Evolutionary conservation across 352 stramenopile genomes (phyloP).

Genomic region (Phytophthora crassamura): DNA sequence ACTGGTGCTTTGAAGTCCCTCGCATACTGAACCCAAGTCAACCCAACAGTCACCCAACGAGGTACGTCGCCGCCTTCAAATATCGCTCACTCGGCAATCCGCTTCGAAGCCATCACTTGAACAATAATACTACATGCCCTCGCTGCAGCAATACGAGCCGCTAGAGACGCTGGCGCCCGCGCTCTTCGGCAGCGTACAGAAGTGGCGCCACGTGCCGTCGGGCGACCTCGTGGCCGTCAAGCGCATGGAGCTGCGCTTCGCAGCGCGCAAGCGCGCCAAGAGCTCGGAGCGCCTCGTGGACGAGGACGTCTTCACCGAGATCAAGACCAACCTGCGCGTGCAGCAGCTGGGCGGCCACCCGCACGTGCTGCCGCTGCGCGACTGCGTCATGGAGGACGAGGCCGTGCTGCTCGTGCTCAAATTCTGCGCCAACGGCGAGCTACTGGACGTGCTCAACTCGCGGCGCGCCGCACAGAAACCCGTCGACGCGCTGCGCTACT

Average conservation of each 20-base stretch:
- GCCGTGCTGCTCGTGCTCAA: conserved; percentile 75
- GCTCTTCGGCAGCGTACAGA: conserved; percentile 77
- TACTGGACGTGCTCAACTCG: conserved; percentile 77
- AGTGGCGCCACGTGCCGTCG: conserved; percentile 58
- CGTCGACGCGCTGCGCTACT: conserved; percentile 57
- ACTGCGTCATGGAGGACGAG: conserved; percentile 70
- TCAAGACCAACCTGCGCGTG: conserved; percentile 73
- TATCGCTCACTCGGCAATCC: conserved; percentile 28
- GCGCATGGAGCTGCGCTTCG: conserved; percentile 73
- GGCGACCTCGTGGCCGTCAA: conserved; percentile 78
- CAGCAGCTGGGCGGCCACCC: conserved; percentile 66
- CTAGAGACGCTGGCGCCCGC: conserved; percentile 68
- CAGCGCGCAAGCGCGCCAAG: conserved; percentile 55
- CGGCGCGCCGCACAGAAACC: conserved; percentile 40
- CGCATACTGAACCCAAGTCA: conserved; percentile 28
- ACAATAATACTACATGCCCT: conserved; percentile 20
- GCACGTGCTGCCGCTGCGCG: conserved; percentile 70
- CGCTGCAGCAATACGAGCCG: conserved; percentile 53
- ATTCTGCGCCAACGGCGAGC: conserved; percentile 71
- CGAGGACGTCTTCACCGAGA: conserved; percentile 75
- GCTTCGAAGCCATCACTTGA: conserved; percentile 8
- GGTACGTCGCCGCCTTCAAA: not conserved
- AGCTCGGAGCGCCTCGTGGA: conserved; percentile 57
- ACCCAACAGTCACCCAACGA: not conserved
- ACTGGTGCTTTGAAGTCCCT: conserved; percentile 34